Conservation (phyloP, 768 basidiomycete genomes). For the Naganishia kalamii region DNA sequence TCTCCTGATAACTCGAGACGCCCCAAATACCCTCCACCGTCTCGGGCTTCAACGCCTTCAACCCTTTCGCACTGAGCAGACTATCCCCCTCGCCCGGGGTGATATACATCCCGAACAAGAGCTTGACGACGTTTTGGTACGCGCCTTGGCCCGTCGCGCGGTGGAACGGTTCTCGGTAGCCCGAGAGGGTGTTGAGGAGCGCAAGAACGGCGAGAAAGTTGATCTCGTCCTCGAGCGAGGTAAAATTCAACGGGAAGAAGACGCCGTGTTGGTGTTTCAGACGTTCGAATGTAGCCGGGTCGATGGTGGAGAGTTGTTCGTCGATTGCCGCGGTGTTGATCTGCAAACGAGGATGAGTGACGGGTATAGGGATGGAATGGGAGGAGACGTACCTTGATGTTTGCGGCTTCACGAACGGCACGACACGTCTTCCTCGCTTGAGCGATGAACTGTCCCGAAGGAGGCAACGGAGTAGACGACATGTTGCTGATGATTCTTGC, state of each 20-base stretch:
- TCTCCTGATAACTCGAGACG: slow-evolving; percentile 64
- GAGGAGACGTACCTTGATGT: slow-evolving; percentile 1
- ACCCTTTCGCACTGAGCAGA: slow-evolving; percentile 62
- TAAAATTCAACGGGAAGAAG: slow-evolving; percentile 67
- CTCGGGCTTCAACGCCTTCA: slow-evolving; percentile 53
- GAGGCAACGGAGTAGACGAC: neutral
- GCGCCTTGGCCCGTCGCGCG: slow-evolving; percentile 68
- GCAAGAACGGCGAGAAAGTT: slow-evolving; percentile 73
- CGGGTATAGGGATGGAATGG: neutral
- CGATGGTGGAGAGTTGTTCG: neutral
- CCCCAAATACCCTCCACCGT: slow-evolving; percentile 70
- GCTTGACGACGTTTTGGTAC: slow-evolving; percentile 72
- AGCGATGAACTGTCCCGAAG: neutral
- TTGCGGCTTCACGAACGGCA: neutral
- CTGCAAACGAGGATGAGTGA: neutral
- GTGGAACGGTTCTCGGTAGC: slow-evolving; percentile 70
- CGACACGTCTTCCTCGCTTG: neutral
- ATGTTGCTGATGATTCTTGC: too few relatives aligned
- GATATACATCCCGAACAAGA: slow-evolving; percentile 67
- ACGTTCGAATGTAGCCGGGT: neutral
- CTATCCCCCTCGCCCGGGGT: slow-evolving; percentile 55
- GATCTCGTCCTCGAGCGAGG: slow-evolving; percentile 65
- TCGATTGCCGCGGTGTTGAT: neutral
- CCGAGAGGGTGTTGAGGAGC: slow-evolving; percentile 75
- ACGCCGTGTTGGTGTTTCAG: slow-evolving; percentile 55